Evolutionary conservation across 768 basidiomycete species (phyloP), one percentile per base, ranked within the genome.

Genomic region (Lactarius vividus): DNA sequence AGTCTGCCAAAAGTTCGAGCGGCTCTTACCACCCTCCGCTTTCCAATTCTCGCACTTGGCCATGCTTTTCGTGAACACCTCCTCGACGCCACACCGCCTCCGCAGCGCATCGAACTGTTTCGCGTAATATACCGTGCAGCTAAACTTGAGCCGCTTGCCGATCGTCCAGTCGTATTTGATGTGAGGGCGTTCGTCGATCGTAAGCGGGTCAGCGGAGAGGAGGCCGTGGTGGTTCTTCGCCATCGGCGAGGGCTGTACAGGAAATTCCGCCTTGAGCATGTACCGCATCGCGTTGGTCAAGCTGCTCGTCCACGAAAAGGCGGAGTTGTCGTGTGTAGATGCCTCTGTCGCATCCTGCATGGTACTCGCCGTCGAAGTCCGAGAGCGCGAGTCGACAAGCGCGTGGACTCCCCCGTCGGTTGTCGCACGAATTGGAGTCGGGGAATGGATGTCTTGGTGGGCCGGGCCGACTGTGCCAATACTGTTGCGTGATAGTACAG

Each of bases 161-260:
- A 92, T 79, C 2, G 87, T 88, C 84, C 88, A 91, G 65, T 91
- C 88, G 67, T 92, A 91, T 75, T 89, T 89, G 79, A 93, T 86
- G 73, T 94, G 92, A 3, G 92, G 91, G 26, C 84, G 83, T 16
- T 88, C 87, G 71, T 91, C 88, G 39, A 88, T 85, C 4, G 73
- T 71, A 15, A 75, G 73, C 13, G 77, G 63, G 52, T 75, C 77
- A 0, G 78, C 72, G 8, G 73, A 74, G 16, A 87, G 78, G 16
- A 85, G 76, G 6, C 82, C 83, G 65, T 86, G 84, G 57, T 84
- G 84, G 57, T 76, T 76, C 68, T 78, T 82, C 5, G 73, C 63
- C 2, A 74, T 67, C 0, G 82, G 78, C 44, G 61, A 29, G 42
- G 79, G 71, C 4, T 74, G 77, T 4, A 76, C 73, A 0, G 72